Evolutionary conservation across 2,329 filamentous ascomycete species (phyloP), one percentile per base, ranked within the genome.

Genomic region (Dactylonectria macrodidyma): DNA sequence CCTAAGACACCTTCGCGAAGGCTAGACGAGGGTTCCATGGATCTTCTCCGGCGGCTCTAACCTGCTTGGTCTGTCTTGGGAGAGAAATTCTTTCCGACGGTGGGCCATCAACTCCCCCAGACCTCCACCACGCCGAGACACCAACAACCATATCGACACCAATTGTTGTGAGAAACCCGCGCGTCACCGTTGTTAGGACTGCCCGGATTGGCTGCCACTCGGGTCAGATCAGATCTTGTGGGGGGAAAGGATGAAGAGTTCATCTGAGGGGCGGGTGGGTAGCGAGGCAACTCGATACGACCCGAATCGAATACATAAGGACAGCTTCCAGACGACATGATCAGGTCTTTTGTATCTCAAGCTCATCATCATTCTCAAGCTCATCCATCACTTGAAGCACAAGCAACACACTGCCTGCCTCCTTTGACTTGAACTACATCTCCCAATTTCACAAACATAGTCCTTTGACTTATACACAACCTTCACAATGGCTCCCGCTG

Each of bases 401-500:
- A 54, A 54, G 51, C 51, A 34, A 52, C 19, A 26, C 16, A 54
- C 19, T 36, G 51, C 51, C 10, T 36, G n/a, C 30, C 34, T 56
- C 54, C 54, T 33, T 34, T 41, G 38, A 38, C 66, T 44, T 44
- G 5, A 36, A 60, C 24, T 4, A 7, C 50, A 65, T 50, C 55
- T 46, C 59, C 58, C 24, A 47, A 48, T 30, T 47, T 46, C 54
- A 57, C 22, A 22, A 38, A 47, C 41, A 44, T n/a, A 54, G 33
- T 56, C n/a, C 26, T 57, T 62, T 19, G 38, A 71, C 66, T 71
- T 70, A 70, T 48, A 72, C 61, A 59, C 34, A 62, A 5, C 26
- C 47, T 44, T 70, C 71, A 75, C 67, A 72, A 76, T 76, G 75
- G 73, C 75, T 56, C 75, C 75, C 50, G 22, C 72, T 41, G 75